Base-by-base conservation (phyloP, 768 basidiomycete species). In the Austroboletus eburneus region DNA sequence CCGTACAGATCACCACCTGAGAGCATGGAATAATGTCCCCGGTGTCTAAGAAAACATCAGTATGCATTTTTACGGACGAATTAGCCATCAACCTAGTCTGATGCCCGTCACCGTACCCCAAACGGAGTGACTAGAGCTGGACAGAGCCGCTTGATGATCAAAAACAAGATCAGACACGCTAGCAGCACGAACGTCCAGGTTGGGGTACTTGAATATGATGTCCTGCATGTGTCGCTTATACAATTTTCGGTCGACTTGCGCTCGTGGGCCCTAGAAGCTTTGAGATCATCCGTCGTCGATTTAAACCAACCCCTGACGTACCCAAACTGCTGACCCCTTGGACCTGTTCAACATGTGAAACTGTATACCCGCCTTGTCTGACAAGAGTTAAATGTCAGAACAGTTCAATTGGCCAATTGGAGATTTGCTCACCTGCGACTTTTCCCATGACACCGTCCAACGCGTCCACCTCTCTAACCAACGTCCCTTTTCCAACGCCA, bases 401-500 rank as follows among this genome's bases (percentile, higher is more conserved):
- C 25, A 2, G 24, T 37, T 51, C 7, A 41, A 36, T 21, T 22
- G 63, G 27, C 12, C 12, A 12, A 27, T 27, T 6, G 12, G 12
- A 27, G 5, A 12, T 27, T 27, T 12, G 13, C 78, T 42, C 50
- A 87, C 91, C 91, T 51, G 87, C 78, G n/a, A 91, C 79, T 36
- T 72, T 72, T 2, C 87, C 92, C 73, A 91, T 91, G 9, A 93
- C 59, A 3, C 92, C 92, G 54, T 91, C 92, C 47, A 95, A 68
- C 23, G 92, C 92, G 59, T 95, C 92, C 5, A 95, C 81, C 64
- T 95, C 92, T 35, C 86, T 73, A n/a, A 94, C 89, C 24, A 95
- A 71, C 0, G 85, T 92, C 17, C 92, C 92, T 67, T 95, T 95
- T 5, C 92, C 92, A 4, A 95, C 83, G 17, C 91, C 91, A 7